A percentile compares a stretch with the other conserved stretches of the same genome.
phyloP scores from a whole-genome alignment of 208 protist species.

The Naegleria lovaniensis region DNA sequence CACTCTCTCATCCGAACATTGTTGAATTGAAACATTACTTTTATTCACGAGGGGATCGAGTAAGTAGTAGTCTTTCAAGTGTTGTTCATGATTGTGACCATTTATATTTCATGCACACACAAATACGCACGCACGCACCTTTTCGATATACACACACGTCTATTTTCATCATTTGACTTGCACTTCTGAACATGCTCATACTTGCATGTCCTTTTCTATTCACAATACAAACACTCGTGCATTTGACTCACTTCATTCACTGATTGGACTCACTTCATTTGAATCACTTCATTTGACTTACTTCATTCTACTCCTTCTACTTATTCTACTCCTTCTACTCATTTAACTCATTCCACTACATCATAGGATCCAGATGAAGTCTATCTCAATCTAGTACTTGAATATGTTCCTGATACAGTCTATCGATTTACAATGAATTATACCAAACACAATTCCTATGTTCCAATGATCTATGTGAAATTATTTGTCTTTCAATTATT shows the following conservation, averaged over 20 bases:
- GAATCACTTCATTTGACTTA: too few relatives aligned
- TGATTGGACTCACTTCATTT: too few relatives aligned
- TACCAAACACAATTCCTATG: conserved; percentile 65
- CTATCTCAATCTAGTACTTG: conserved; percentile 97
- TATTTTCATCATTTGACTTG: background rate
- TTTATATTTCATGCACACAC: too few relatives aligned
- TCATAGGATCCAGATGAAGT: conserved; percentile 67
- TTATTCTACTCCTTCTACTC: background rate
- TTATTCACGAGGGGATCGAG: conserved; percentile 64
- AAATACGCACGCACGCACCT: too few relatives aligned
- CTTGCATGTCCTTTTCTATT: too few relatives aligned
- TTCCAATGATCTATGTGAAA: conserved; percentile 83
- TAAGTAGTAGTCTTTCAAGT: conserved; percentile 34
- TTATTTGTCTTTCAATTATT: conserved; percentile 89
- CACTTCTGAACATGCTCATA: background rate
- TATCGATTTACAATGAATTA: conserved; percentile 79
- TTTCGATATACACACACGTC: too few relatives aligned
- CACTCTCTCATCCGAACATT: conserved; percentile 83
- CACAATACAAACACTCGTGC: too few relatives aligned
- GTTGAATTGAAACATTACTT: conserved; percentile 88
- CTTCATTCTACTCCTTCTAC: background rate
- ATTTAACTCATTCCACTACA: background rate
- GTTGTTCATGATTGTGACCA: background rate
- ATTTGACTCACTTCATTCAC: too few relatives aligned
- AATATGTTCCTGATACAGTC: conserved; percentile 95